Base-by-base conservation (phyloP, 2,329 filamentous ascomycete species). In the Aspergillus intermedius region DNA sequence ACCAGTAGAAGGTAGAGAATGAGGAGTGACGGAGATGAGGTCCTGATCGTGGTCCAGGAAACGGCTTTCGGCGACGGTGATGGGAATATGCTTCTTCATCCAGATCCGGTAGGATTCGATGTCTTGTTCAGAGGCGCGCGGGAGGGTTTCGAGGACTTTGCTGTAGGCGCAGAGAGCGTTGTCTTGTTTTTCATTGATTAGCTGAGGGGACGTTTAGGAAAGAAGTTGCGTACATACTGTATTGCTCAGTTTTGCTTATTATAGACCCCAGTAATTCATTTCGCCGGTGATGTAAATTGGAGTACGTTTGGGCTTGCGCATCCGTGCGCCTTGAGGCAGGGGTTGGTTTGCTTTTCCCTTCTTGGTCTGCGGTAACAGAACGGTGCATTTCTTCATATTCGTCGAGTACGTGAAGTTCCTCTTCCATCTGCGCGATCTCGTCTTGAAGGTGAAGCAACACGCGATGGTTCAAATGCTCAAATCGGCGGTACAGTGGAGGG, bases 361-460 rank as follows among this genome's bases (percentile, higher is more conserved):
- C 63, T 47, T 61, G 64, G 49, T 61, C 65, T 37, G 58, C 65
- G 46, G 61, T 61, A 30, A 56, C 56, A 43, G 59, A 51, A 37
- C 62, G 63, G 45, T 68, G 64, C 52, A 67, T 67, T 50, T 66
- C 65, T 45, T 80, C 75, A 39, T 74, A 73, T 52, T 80, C 76
- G 48, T 95, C 91, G 1, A 93, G 69, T 0, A 76, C 74, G 15
- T 81, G 79, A 1, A 96, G 77, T 49, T 91, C 82, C 59, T 89
- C 84, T 67, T 95, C 90, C 34, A 95, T 74, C 58, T 91, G 86
- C 25, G 77, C 76, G 15, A 95, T 80, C 64, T 95, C 88, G 61
- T 95, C 89, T 66, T 95, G 91, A 13, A 95, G 75, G 53, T 93
- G 84, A 0, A 95, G 74, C 2, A 96, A 72, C 2, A 95, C 72